Evolutionary conservation across 2,329 filamentous ascomycete genomes (phyloP), one percentile per base, ranked within the genome.

Genomic region (Salinomyces thailandicus): DNA sequence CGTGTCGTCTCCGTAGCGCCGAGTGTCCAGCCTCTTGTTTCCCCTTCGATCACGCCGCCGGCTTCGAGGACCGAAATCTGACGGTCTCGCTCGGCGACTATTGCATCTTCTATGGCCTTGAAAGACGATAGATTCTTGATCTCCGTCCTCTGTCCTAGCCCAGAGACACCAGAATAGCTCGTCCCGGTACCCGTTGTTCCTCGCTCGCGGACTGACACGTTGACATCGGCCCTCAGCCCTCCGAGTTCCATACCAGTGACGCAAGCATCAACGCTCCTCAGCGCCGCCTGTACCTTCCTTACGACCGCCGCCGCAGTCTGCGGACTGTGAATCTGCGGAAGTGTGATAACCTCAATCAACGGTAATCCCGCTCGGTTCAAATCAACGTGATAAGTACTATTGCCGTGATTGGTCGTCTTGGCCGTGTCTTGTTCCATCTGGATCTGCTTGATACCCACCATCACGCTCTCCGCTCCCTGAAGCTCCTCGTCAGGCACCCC

Each of bases 351-450:
- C 60, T 98, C 91, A 44, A 98, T 81, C 31, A 98, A 69, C 4
- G 91, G 87, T 35, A 87, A 74, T 2, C 87, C 91, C 3, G 91
- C 86, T 18, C 91, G 81, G 57, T 96, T 96, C 62, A 95, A 87
- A 58, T 98, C 91, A 17, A 98, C 71, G 56, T 93, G 79, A 46
- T 87, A 78, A 4, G 74, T 73, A 9, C 74, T 77, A 9, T 75
- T 77, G 1, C 81, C 75, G 49, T 89, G 79, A 18, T 84, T 79
- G 26, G 87, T 72, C 1, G 89, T 95, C 62, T 96, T 96, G 47
- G 87, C 91, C 1, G 91, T 96, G 58, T 98, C 91, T 62, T 98
- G 91, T 63, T 98, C 91, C 67, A 98, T 79, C 62, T 98, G 91
- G 6, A 98, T 73, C 60, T 96, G 91, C 59, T 91, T 83, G 54